Conservation (phyloP, 2,329 filamentous ascomycete species). For the Cordyceps cateniannulata region DNA sequence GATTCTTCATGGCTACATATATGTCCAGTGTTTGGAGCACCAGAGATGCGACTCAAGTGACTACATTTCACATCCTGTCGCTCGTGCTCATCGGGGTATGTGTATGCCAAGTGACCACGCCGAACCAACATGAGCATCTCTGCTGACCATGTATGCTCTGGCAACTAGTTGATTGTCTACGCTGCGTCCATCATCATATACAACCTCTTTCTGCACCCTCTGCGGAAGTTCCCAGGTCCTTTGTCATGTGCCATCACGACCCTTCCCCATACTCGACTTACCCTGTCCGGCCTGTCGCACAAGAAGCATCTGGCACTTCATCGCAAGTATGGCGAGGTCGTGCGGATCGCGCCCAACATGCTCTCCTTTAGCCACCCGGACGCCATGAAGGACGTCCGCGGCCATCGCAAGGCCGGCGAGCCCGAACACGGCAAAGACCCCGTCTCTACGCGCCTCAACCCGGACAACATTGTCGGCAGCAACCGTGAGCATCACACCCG, state of each 20-base stretch:
- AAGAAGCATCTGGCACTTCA: neutral
- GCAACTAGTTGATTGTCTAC: neutral
- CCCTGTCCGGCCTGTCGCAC: neutral
- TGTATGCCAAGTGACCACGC: too few species aligned
- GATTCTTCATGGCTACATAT: too few species aligned
- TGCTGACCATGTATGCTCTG: too few species aligned
- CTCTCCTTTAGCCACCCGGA: neutral
- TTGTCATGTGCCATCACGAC: neutral
- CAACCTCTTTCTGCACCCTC: neutral
- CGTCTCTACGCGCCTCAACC: neutral
- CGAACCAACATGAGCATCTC: too few species aligned
- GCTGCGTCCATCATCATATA: neutral
- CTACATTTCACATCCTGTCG: too few species aligned
- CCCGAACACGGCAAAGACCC: neutral
- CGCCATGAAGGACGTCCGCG: neutral
- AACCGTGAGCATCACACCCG: neutral
- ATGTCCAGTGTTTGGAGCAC: too few species aligned
- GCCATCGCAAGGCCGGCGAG: neutral
- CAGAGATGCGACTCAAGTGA: too few species aligned
- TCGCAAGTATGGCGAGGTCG: neutral
- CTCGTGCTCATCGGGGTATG: too few species aligned
- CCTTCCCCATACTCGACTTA: neutral
- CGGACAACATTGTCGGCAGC: neutral
- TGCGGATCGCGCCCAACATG: neutral
- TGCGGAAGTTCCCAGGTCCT: neutral